A percentile compares a stretch with the other conserved stretches of the same genome.
Conservation (phyloP, 371 early-diverging fungal species). For the Blakeslea trispora region DNA sequence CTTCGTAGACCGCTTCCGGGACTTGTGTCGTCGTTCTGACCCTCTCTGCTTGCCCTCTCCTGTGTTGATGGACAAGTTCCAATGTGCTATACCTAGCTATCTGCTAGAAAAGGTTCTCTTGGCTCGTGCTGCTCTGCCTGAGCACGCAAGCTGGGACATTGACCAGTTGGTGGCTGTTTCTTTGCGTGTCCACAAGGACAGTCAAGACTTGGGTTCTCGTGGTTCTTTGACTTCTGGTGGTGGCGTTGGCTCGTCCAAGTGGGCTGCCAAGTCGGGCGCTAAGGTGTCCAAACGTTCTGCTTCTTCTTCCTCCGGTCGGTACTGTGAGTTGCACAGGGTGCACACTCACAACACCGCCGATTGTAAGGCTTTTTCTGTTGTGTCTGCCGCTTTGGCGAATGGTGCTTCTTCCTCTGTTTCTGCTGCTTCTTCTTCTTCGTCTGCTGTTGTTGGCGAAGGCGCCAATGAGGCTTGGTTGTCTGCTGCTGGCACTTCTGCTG, state of each 20-base stretch:
- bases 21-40: constrained; percentile 9
- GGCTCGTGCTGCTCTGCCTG: not conserved
- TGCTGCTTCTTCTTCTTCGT: too few species aligned
- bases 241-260: too few species aligned
- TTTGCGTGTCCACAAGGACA: not conserved
- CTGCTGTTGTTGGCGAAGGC: too few species aligned
- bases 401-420: not conserved
- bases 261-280: too few species aligned
- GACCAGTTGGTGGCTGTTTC: not conserved
- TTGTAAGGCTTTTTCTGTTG: not conserved
- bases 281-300: too few species aligned
- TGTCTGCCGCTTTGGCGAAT: too few species aligned
- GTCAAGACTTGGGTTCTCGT: not conserved
- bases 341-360: not conserved
- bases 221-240: too few species aligned
- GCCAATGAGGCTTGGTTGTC: too few species aligned
- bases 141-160: not conserved
- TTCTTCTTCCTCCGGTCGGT: not conserved
- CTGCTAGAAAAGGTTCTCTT: not conserved
- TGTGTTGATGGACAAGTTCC: not conserved
- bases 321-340: not conserved
- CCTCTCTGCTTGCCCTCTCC: not conserved
- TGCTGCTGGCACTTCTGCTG: too few species aligned
- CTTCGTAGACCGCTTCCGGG: constrained; percentile 10
- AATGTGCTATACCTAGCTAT: not conserved